Evolutionary conservation across 192 early-diverging fungal species (phyloP).

Genomic region (Martensiomyces pterosporus): DNA sequence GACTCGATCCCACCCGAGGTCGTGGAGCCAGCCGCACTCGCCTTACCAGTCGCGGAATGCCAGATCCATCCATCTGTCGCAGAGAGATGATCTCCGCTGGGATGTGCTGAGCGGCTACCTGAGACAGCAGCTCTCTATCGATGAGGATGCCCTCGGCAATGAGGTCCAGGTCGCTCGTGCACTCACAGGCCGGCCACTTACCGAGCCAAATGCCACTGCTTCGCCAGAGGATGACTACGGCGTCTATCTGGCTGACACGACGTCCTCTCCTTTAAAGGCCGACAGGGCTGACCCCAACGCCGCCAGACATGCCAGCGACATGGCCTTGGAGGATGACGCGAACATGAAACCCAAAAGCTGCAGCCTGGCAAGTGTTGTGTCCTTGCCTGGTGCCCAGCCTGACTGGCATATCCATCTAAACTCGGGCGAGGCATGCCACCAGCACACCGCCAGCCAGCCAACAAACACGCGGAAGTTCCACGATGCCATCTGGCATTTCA

Average conservation of each 20-base stretch:
- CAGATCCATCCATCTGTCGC: slow-evolving; percentile 32
- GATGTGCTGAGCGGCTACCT: slow-evolving; percentile 36
- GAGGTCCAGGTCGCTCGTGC: slow-evolving; percentile 33
- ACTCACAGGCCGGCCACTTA: slow-evolving; percentile 14
- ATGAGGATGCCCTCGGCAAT: slow-evolving; percentile 27
- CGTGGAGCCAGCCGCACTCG: slow-evolving; percentile 10
- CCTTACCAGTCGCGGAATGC: background rate
- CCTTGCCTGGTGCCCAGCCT: background rate
- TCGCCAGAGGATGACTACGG: slow-evolving; percentile 1
- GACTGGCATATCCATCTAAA: background rate
- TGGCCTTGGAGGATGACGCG: background rate
- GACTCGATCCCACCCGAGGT: no score
- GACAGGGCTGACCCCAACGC: no score
- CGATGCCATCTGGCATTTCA: slow-evolving; percentile 47
- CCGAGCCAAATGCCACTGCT: slow-evolving; percentile 2
- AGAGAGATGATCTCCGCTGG: slow-evolving; percentile 41
- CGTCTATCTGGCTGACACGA: slow-evolving; percentile 13
- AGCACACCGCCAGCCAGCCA: background rate
- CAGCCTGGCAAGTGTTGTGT: slow-evolving; percentile 20
- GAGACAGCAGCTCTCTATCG: slow-evolving; percentile 30
- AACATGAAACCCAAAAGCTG: slow-evolving; percentile 24
- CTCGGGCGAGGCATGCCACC: background rate
- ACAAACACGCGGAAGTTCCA: slow-evolving; percentile 38
- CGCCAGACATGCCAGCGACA: no score
- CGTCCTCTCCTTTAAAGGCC: no score